These are phyloP conservation scores for Fomitiporia mediterranea DNA, from an alignment of 1,284 basidiomycete species.

Conservation along the genomic window DNA sequence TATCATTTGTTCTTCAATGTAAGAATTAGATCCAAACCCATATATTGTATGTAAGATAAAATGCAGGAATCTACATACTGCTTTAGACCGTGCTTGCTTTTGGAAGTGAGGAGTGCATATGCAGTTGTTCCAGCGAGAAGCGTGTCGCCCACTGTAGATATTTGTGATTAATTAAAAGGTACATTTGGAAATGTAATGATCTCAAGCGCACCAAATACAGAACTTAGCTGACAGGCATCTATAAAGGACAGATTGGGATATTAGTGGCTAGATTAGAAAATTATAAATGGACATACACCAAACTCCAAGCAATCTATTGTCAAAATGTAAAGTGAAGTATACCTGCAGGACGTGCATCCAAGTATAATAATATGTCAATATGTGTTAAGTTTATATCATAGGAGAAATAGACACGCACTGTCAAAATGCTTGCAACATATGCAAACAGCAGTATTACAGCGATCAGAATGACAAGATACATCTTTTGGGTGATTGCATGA, in stretches of 20 bases:
- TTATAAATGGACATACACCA: conserved; percentile 1
- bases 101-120: conserved; percentile 29
- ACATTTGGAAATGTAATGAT: background rate
- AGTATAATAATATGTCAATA: background rate
- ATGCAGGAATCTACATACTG: conserved; percentile 24
- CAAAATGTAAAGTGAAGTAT: background rate
- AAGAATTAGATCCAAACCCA: background rate
- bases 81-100: conserved; percentile 28
- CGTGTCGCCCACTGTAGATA: conserved; percentile 30
- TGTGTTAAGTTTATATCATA: background rate
- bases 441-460: conserved; percentile 27
- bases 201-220: conserved; percentile 33
- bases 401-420: conserved; percentile 23
- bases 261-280: background rate
- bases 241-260: background rate
- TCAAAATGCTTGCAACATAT: conserved; percentile 27
- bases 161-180: background rate
- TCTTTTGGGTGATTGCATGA: conserved; percentile 26
- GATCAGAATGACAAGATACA: conserved; percentile 25
- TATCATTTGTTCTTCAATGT: conserved; percentile 15
- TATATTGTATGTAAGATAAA: background rate
- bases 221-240: conserved; percentile 30
- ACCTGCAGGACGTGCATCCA: background rate
- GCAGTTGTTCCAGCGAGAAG: conserved; percentile 29
- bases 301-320: background rate